Evolutionary conservation across 768 basidiomycete genomes (phyloP).

Genomic region (Phylloporus sp.): DNA sequence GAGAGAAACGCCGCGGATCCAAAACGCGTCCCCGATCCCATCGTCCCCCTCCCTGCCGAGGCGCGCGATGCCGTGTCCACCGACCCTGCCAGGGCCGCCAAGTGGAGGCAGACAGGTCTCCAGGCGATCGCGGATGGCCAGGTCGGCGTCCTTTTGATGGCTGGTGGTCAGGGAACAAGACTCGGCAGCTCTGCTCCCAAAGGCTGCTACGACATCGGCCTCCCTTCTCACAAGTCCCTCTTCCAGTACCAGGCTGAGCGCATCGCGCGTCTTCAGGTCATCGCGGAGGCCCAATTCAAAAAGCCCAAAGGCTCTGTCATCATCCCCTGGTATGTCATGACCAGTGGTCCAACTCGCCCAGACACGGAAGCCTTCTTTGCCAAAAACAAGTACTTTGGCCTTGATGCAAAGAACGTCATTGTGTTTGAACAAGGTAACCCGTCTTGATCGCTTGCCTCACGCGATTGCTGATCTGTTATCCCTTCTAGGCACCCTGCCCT

Average conservation of each 20-base stretch:
- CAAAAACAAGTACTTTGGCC: conserved; percentile 75
- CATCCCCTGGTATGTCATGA: conserved; percentile 99
- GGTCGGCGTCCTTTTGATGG: conserved; percentile 96
- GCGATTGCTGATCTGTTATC: neutral
- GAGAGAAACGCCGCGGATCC: conserved; percentile 51
- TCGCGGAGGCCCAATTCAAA: conserved; percentile 57
- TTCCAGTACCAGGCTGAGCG: conserved; percentile 99
- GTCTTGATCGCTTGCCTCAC: conserved; percentile 1
- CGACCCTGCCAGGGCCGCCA: conserved; percentile 49
- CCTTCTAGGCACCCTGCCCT: conserved; percentile 83
- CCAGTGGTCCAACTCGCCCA: conserved; percentile 88
- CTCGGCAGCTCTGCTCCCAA: conserved; percentile 91
- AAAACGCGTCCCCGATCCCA: conserved; percentile 42
- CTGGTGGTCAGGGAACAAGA: conserved; percentile 95
- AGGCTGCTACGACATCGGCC: conserved; percentile 95
- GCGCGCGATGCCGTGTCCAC: conserved; percentile 63
- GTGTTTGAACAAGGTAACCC: conserved; percentile 93
- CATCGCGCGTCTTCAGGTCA: conserved; percentile 74
- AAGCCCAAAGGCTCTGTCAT: conserved; percentile 59
- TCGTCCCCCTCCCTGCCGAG: conserved; percentile 79
- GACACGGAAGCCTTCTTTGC: conserved; percentile 86
- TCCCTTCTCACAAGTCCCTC: conserved; percentile 89
- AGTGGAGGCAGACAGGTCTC: conserved; percentile 80
- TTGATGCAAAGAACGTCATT: conserved; percentile 74
- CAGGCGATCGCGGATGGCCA: conserved; percentile 75